phyloP scores from a whole-genome alignment of 2,329 filamentous ascomycete species.

The Penicillium hesseltinei region DNA sequence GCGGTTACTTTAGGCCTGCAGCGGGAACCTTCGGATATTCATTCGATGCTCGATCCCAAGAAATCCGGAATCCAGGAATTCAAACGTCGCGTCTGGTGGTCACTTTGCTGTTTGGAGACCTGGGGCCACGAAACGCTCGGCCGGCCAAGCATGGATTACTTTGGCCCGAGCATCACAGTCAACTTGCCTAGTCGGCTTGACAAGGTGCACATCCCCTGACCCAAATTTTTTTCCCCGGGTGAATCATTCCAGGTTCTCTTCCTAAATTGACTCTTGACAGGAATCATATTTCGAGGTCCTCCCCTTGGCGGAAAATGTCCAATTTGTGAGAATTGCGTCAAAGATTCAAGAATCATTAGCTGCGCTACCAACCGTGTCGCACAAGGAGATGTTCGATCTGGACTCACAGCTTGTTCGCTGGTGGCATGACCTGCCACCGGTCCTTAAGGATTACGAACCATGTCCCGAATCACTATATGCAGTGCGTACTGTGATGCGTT shows the following conservation, averaged over 20 bases:
- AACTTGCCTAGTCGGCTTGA: slow-evolving; percentile 53
- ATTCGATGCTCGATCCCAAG: slow-evolving; percentile 32
- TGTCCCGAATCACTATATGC: slow-evolving; percentile 68
- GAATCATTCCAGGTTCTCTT: neutral
- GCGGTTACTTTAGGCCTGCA: slow-evolving; percentile 69
- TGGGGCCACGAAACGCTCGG: slow-evolving; percentile 69
- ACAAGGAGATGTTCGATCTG: slow-evolving; percentile 61
- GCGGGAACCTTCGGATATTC: slow-evolving; percentile 53
- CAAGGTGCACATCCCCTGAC: slow-evolving; percentile 13
- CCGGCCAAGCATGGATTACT: slow-evolving; percentile 65
- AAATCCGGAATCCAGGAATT: slow-evolving; percentile 56
- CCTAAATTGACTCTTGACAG: slow-evolving; percentile 26
- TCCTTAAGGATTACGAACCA: slow-evolving; percentile 61
- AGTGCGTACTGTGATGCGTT: slow-evolving; percentile 71
- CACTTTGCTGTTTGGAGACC: slow-evolving; percentile 66
- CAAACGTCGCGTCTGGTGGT: slow-evolving; percentile 68
- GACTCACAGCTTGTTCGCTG: slow-evolving; percentile 67
- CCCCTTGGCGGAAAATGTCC: slow-evolving; percentile 69
- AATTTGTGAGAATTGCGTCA: slow-evolving; percentile 73
- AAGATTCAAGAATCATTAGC: slow-evolving; percentile 71
- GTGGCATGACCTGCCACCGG: slow-evolving; percentile 66
- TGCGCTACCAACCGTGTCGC: slow-evolving; percentile 61
- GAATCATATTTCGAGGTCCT: slow-evolving; percentile 61
- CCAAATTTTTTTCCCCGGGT: neutral
- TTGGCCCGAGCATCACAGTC: slow-evolving; percentile 63